phyloP scores from a whole-genome alignment of 108 stramenopile species.

The Ochromonas danica region DNA sequence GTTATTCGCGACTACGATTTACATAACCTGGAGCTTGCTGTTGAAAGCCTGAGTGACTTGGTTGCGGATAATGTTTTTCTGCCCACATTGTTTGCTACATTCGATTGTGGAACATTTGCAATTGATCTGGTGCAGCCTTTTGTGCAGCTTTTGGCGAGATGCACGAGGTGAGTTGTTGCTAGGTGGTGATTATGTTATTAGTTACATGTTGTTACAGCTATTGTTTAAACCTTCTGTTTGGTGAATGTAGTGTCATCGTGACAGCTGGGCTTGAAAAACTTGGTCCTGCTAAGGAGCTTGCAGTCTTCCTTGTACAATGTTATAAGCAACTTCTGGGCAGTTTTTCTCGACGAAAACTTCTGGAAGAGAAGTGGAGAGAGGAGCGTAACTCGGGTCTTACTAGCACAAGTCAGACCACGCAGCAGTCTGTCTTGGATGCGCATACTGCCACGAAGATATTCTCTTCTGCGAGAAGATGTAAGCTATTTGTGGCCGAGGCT shows the following conservation, averaged over 20 bases:
- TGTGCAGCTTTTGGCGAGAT: conserved; percentile 4
- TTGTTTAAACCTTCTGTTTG: not conserved
- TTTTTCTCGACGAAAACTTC: not conserved
- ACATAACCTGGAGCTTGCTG: conserved; percentile 16
- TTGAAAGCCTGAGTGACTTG: conserved; percentile 48
- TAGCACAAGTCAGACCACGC: not conserved
- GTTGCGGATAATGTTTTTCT: conserved; percentile 43
- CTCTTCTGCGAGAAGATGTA: conserved; percentile 12
- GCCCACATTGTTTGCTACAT: conserved; percentile 40
- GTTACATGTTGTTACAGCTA: conserved; percentile 4
- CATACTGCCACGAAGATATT: not conserved
- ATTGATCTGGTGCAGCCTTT: conserved; percentile 32
- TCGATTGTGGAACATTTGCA: conserved; percentile 43
- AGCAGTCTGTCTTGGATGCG: not conserved
- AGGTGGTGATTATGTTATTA: not conserved
- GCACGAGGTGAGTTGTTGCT: conserved; percentile 12
- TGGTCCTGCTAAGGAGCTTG: not conserved
- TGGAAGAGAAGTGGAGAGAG: not conserved
- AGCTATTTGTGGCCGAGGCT: conserved; percentile 22
- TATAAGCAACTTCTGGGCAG: not conserved
- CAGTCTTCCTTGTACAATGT: not conserved
- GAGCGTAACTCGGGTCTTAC: not conserved
- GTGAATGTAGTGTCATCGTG: not conserved
- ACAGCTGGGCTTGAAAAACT: not conserved
- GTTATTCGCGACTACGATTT: not conserved